Percentiles rank a stretch among this genome's conserved stretches.
These are phyloP conservation scores for Tetraselmis chui DNA, from an alignment of 139 green algal species.

Conservation along the genomic window DNA sequence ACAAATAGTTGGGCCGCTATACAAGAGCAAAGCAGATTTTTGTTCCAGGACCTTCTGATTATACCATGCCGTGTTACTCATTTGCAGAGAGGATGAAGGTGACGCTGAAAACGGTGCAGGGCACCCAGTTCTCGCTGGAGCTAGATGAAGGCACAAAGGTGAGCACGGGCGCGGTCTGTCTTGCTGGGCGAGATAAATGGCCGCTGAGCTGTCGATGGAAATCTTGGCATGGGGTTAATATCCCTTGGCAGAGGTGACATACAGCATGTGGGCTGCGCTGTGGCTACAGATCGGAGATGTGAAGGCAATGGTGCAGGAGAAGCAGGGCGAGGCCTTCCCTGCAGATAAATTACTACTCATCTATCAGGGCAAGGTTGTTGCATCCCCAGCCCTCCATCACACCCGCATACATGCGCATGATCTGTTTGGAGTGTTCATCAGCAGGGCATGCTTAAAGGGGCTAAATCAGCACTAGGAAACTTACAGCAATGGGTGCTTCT, in stretches of 20 bases:
- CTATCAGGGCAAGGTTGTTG: slow-evolving; percentile 67
- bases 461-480: background rate
- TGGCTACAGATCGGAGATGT: slow-evolving; percentile 49
- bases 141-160: slow-evolving; percentile 62
- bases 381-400: background rate
- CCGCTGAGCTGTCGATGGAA: slow-evolving; percentile 23
- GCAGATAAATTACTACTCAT: slow-evolving; percentile 55
- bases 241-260: background rate
- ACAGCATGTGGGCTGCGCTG: background rate
- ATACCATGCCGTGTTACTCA: too few species aligned
- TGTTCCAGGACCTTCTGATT: too few species aligned
- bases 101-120: slow-evolving; percentile 80
- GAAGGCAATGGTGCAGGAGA: slow-evolving; percentile 54
- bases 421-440: too few species aligned
- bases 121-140: slow-evolving; percentile 67
- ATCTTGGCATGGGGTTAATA: slow-evolving; percentile 41
- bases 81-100: slow-evolving; percentile 92
- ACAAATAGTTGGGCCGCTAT: too few species aligned
- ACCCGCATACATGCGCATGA: too few species aligned
- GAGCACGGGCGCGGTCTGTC: slow-evolving; percentile 24
- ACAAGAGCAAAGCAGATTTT: too few species aligned
- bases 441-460: too few species aligned
- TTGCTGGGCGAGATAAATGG: slow-evolving; percentile 19
- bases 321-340: slow-evolving; percentile 46
- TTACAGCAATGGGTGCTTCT: slow-evolving; percentile 4